Evolutionary conservation across 1,284 basidiomycete species (phyloP), one percentile per base, ranked within the genome.

Genomic region (Melampsora allii-populina): DNA sequence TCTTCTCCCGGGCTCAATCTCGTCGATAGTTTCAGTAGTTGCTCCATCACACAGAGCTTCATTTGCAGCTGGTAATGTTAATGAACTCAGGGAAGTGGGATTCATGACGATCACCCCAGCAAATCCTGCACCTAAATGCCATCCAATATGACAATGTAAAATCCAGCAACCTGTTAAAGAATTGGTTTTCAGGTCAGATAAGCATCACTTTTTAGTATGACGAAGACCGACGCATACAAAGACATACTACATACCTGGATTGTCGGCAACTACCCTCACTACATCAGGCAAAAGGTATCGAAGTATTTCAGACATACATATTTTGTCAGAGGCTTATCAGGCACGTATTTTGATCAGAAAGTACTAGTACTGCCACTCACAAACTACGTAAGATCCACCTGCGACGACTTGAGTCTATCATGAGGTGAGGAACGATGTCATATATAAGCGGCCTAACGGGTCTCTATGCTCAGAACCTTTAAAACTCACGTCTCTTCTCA

Each of bases 401-500:
- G 61, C 61, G 5, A 72, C 33, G 19, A 72, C 69, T 58, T 72
- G 69, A 21, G 60, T 72, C 31, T 42, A n/a, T 14, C 45, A 24
- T 36, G 24, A 0, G 29, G 39, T 53, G 39, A 50, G 42, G 60
- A 63, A 63, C 36, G 7, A 63, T 17, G 9, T 61, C 24, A 31
- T 6, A 17, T 58, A 5, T 24, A 17, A 33, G 9, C 19, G 21
- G 59, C 39, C 29, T 60, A 39, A n/a, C 60, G 39, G 21, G 17
- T 9, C 14, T 61, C 12, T 61, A 14, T n/a, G 29, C 31, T 10
- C 24, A 3, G 4, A 53, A 7, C 5, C 31, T 0, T 60, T 1
- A 33, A 56, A 5, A 64, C 56, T 64, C 63, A 72, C 69, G 69
- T 84, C 83, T 42, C 83, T 77, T 21, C 83, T 79, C 17, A 82